Evolutionary conservation across 2,329 filamentous ascomycete genomes (phyloP), one percentile per base, ranked within the genome.

Genomic region (Diaporthe ilicicola): DNA sequence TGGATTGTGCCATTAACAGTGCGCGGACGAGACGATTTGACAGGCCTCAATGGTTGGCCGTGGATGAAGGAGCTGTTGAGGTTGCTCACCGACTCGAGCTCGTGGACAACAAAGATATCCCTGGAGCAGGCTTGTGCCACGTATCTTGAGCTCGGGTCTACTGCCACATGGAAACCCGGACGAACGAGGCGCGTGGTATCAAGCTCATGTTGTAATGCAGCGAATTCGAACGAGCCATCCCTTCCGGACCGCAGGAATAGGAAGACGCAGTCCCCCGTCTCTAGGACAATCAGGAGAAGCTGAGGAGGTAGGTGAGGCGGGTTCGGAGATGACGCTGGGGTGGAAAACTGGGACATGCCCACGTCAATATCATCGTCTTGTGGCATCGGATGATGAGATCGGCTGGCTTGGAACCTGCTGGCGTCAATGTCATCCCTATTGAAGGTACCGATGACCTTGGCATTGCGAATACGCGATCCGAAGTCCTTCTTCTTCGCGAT

Each of bases 401-500:
- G 44, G 54, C 53, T 68, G 32, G 66, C 66, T n/a, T 71, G 65
- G 37, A 71, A 73, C 56, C 69, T 70, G 44, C 66, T 54, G 55
- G 71, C 67, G 22, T 67, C 69, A 72, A 81, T 78, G 62, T 81
- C 79, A 59, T 81, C 84, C 27, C 71, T 66, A 27, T 71, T 67
- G 37, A 73, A 70, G 67, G 87, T 82, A 51, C 93, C 94, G 76
- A 98, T 88, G 17, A 95, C 90, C 70, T 89, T 89, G 5, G 94
- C 94, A 76, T 94, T 93, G 72, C 93, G 86, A 74, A 98, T 98
- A 53, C 90, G 88, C 39, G 90, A 88, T 67, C 91, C 90, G 78
- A 98, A 95, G 78, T 97, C 91, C 50, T 87, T 86, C 80, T 95
- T 97, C 72, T 89, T 88, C n/a, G 88, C 85, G n/a, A 97, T 85